Evolutionary conservation across 1,139 yeast genomes (phyloP), one percentile per base, ranked within the genome.

Genomic region (Taiozyma onychis): DNA sequence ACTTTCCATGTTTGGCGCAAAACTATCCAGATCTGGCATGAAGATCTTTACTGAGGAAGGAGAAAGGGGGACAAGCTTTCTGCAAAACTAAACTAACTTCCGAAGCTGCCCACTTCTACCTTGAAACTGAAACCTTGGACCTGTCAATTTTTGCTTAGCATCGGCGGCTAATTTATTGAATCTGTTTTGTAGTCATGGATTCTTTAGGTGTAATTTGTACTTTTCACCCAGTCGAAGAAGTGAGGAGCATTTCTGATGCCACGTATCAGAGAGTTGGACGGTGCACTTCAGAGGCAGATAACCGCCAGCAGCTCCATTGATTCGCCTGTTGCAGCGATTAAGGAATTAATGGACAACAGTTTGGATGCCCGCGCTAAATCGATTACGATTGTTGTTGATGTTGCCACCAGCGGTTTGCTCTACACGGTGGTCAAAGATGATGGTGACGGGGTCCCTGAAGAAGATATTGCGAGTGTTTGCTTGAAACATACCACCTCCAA

Each of bases 281-380:
- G 3, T 2, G 11, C 35, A 5, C 35, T 44, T n/a, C 13, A 26
- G 1, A 24, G 30, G 21, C n/a, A 6, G 5, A 35, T 54, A 6
- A 45, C 50, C 1, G 59, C 67, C 1, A 54, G 58, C 21, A 60
- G 66, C 1, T 54, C 60, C 9, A 53, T 66, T 8, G 51, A 54
- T 30, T 60, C 72, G 0, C 74, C 76, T 1, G 54, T 53, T 1
- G 62, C 72, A 43, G 90, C 82, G 2, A 67, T 85, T 30, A 76
- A 78, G 56, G 93, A 85, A 61, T 67, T 89, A 51, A 61, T 88
- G 4, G 89, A 85, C 55, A 88, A 88, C 66, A 71, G 88, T 32
- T 65, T 87, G 0, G 95, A 88, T 61, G 82, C 95, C 0, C 71
- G 73, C 0, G 77, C 89, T 13, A 63, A 73, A 1, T 63, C 68